Evolutionary conservation across 257 asterid genomes (phyloP).

Genomic region (Paulownia fortunei): DNA sequence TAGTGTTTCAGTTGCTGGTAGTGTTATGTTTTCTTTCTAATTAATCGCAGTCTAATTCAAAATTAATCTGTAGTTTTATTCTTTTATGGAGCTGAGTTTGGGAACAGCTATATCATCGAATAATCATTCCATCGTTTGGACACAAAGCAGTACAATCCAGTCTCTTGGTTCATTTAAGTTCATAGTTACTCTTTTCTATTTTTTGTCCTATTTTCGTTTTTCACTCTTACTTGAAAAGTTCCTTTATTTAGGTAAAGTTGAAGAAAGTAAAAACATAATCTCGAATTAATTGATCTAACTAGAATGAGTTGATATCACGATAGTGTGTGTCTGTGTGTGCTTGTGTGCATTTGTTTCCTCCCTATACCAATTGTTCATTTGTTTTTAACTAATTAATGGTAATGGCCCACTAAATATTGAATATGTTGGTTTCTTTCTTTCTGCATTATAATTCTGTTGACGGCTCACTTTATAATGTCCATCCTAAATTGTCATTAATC

Average conservation of each 20-base stretch:
- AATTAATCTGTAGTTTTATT: not conserved
- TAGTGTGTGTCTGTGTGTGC: not conserved
- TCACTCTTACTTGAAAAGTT: constrained; percentile 15
- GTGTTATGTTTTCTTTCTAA: not conserved
- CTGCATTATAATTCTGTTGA: not conserved
- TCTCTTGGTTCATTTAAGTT: constrained; percentile 1
- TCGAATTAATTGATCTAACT: constrained; percentile 12
- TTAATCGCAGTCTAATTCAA: not conserved
- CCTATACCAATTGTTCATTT: not conserved
- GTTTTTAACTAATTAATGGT: constrained; percentile 26
- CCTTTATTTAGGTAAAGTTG: not conserved
- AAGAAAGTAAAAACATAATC: not conserved
- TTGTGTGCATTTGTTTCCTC: constrained; percentile 14
- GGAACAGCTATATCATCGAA: not conserved
- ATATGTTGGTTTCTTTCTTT: constrained; percentile 5
- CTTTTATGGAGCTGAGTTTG: not conserved
- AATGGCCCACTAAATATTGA: constrained; percentile 24
- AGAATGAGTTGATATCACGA: constrained; percentile 24
- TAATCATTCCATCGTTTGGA: constrained; percentile 15
- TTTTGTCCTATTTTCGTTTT: no score
- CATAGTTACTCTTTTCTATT: not conserved
- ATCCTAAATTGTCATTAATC: not conserved
- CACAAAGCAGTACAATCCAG: not conserved
- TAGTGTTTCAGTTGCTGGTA: constrained; percentile 26
- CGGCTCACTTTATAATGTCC: constrained; percentile 16